Conservation (phyloP, 164 flowering plant species). For the Magnolia sinica region DNA sequence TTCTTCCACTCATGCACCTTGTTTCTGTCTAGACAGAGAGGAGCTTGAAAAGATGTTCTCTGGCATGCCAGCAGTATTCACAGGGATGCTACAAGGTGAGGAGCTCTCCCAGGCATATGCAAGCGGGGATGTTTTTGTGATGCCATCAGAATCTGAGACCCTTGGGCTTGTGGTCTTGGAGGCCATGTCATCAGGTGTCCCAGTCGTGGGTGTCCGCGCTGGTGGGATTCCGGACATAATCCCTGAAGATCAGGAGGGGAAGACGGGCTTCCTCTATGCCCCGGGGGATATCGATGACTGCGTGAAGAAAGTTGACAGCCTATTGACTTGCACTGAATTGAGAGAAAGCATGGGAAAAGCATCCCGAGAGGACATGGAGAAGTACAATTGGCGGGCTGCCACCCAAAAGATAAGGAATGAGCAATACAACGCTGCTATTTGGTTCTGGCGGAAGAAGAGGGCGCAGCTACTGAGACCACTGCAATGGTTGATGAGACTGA, state of each 20-base stretch:
- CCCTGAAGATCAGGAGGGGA: constrained; percentile 73
- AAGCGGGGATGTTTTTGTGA: constrained; percentile 90
- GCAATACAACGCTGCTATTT: constrained; percentile 91
- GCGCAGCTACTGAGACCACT: constrained; percentile 63
- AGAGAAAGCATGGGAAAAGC: constrained; percentile 80
- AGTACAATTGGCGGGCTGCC: constrained; percentile 92
- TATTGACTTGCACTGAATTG: constrained; percentile 41
- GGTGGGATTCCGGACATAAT: constrained; percentile 95
- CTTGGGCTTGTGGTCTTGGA: constrained; percentile 96
- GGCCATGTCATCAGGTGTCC: constrained; percentile 95
- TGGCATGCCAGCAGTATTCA: constrained; percentile 95
- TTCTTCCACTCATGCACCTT: not conserved
- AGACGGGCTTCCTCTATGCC: constrained; percentile 63
- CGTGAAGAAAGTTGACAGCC: constrained; percentile 65
- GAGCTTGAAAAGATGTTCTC: constrained; percentile 80
- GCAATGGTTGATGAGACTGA: constrained; percentile 52
- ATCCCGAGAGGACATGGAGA: constrained; percentile 85
- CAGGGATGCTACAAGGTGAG: constrained; percentile 88
- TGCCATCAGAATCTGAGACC: constrained; percentile 99
- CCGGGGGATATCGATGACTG: constrained; percentile 93
- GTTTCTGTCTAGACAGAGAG: constrained; percentile 39
- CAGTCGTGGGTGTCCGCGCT: constrained; percentile 92
- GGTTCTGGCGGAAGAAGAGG: constrained; percentile 94
- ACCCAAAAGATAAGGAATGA: constrained; percentile 77
- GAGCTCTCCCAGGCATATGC: constrained; percentile 98